Evolutionary conservation across 2,329 filamentous ascomycete genomes (phyloP), one percentile per base, ranked within the genome.

Genomic region (Monosporascus cannonballus): DNA sequence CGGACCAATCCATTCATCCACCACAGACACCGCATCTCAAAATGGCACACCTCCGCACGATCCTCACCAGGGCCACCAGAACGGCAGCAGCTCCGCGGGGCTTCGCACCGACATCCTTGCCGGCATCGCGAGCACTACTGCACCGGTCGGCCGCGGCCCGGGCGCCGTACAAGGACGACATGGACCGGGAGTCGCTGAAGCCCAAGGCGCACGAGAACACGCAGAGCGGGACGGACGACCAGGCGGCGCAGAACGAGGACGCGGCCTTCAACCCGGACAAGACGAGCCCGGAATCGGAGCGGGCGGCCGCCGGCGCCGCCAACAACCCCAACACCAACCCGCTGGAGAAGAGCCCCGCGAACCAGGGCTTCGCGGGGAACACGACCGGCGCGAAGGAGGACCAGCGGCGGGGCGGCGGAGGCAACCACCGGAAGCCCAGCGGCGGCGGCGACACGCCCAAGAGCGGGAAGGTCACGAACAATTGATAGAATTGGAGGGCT

Each of bases 221-320:
- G 53, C 83, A 86, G 64, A 84, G 82, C 48, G 87, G 83, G 3
- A 81, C 81, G 0, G 89, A 87, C 60, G 75, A 84, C 46, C 76
- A 80, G 44, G 71, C 73, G 14, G 78, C 84, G 0, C 76, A 78
- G 0, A 73, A 77, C 30, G 67, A 73, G 3, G 76, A 84, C 42
- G 78, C 84, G 0, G 86, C 90, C 1, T 95, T 89, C 69, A 78
- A 90, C 65, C 82, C 84, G 0, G 70, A 76, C 51, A 81, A 81
- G 66, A 92, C 87, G 25, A 72, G 76, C 20, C 90, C 90, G 0
- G 85, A 90, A 64, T 64, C 70, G 22, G 80, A 83, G 69, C 79
- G 73, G 59, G 58, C 70, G 6, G 60, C 69, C 30, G 74, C 75
- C 8, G 70, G 66, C 6, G 63, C 71, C 30, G 73, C 50, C 50